A percentile compares a stretch with the other conserved stretches of the same genome.
Conservation (phyloP, 306 rosid species). For the Begonia loranthoides region DNA sequence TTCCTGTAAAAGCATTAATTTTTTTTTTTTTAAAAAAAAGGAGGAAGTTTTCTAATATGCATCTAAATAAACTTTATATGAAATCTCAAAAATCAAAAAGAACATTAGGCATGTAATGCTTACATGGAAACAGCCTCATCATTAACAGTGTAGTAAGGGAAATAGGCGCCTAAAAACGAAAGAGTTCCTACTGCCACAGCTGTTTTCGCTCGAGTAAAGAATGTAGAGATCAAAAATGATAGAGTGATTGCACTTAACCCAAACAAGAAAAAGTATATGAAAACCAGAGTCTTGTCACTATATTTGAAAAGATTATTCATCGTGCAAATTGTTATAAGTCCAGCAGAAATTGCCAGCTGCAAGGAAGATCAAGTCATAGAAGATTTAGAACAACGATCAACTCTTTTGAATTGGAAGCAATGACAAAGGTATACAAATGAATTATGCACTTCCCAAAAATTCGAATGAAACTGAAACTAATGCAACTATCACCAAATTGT, state of each 20-base stretch:
- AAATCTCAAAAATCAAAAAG: not conserved
- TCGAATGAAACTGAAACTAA: too few relatives aligned
- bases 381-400: conserved; percentile 15
- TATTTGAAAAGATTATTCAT: conserved; percentile 74
- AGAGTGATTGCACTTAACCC: conserved; percentile 91
- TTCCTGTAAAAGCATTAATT: too few relatives aligned
- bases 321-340: conserved; percentile 72
- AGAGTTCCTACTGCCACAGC: conserved; percentile 98
- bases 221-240: conserved; percentile 78
- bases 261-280: conserved; percentile 71
- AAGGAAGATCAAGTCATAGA: conserved; percentile 21
- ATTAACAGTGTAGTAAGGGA: conserved; percentile 79
- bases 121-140: conserved; percentile 72
- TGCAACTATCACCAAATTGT: too few relatives aligned
- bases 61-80: not conserved
- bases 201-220: conserved; percentile 87
- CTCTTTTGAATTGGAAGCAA: conserved; percentile 8
- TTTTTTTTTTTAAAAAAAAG: not conserved
- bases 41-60: not conserved
- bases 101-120: conserved; percentile 21
- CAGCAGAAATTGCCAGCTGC: conserved; percentile 83
- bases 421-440: not conserved
- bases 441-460: not conserved
- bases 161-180: conserved; percentile 72
- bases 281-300: conserved; percentile 90